These are phyloP conservation scores for Gorgonomyces haynaldii DNA, from an alignment of 192 early-diverging fungal genomes.

Conservation along the genomic window DNA sequence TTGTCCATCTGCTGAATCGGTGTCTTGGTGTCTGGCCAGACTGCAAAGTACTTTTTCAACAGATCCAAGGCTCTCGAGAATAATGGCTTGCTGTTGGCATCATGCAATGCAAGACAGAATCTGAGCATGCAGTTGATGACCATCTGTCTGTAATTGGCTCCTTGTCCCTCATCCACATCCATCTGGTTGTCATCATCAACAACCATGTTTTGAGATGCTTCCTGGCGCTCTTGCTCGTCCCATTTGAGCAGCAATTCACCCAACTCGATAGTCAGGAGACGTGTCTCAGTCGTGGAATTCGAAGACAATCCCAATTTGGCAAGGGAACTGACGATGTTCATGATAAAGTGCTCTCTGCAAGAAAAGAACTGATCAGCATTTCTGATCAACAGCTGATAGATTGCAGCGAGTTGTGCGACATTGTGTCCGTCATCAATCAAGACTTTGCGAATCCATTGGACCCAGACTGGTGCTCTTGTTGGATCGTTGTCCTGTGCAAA, in stretches of 20 bases:
- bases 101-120: slow-evolving; percentile 48
- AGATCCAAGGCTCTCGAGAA: slow-evolving; percentile 54
- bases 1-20: slow-evolving; percentile 58
- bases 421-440: slow-evolving; percentile 86
- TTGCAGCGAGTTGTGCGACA: slow-evolving; percentile 73
- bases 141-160: slow-evolving; percentile 17
- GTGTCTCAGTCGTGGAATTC: slow-evolving; percentile 75
- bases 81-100: slow-evolving; percentile 34
- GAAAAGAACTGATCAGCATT: slow-evolving; percentile 86
- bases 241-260: slow-evolving; percentile 82
- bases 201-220: slow-evolving; percentile 12
- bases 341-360: slow-evolving; percentile 76
- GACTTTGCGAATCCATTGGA: slow-evolving; percentile 73
- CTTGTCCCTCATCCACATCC: not conserved
- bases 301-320: slow-evolving; percentile 77
- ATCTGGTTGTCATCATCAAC: slow-evolving; percentile 14
- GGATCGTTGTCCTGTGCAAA: slow-evolving; percentile 7
- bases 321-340: slow-evolving; percentile 76
- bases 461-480: slow-evolving; percentile 62
- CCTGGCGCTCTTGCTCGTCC: slow-evolving; percentile 60
- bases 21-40: slow-evolving; percentile 66
- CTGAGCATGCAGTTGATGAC: slow-evolving; percentile 24
- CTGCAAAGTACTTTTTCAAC: slow-evolving; percentile 48
- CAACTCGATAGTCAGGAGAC: slow-evolving; percentile 76
- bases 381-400: slow-evolving; percentile 84